These are phyloP conservation scores for Kurtzmaniella quercitrusa DNA, from an alignment of 1,139 yeast genomes.

Conservation along the genomic window DNA sequence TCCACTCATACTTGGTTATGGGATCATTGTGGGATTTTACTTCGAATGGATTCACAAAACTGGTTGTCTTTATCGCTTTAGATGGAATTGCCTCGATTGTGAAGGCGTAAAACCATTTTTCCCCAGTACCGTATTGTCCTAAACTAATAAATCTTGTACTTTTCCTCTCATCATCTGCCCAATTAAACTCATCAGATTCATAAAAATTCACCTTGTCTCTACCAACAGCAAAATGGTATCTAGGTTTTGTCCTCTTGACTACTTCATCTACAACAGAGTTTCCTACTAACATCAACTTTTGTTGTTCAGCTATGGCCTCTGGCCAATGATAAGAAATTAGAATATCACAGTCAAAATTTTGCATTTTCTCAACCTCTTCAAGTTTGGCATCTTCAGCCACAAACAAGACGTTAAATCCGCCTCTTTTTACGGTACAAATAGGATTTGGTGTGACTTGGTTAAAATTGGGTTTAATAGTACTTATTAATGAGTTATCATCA, in stretches of 20 bases:
- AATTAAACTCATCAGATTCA: slow-evolving; percentile 57
- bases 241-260: slow-evolving; percentile 45
- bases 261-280: slow-evolving; percentile 41
- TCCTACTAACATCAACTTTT: slow-evolving; percentile 35
- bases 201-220: slow-evolving; percentile 43
- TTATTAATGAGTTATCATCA: too few species aligned
- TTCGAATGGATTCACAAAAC: slow-evolving; percentile 1
- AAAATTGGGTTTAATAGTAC: slow-evolving; percentile 10
- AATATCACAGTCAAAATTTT: slow-evolving; percentile 39
- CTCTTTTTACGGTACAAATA: background rate
- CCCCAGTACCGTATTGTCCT: slow-evolving; percentile 51
- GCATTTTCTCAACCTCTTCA: slow-evolving; percentile 12
- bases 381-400: slow-evolving; percentile 24
- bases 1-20: background rate
- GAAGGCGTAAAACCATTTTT: slow-evolving; percentile 76
- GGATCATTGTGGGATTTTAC: background rate
- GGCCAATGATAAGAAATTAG: slow-evolving; percentile 65
- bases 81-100: slow-evolving; percentile 20
- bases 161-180: slow-evolving; percentile 34
- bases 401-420: slow-evolving; percentile 46
- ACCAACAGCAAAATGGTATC: slow-evolving; percentile 64
- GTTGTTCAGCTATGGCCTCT: slow-evolving; percentile 33
- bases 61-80: background rate
- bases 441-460: slow-evolving; percentile 12
- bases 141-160: slow-evolving; percentile 62